A percentile compares a stretch with the other conserved stretches of the same genome.
These are phyloP conservation scores for Puccinia polysora DNA, from an alignment of 1,284 basidiomycete species.

Conservation along the genomic window DNA sequence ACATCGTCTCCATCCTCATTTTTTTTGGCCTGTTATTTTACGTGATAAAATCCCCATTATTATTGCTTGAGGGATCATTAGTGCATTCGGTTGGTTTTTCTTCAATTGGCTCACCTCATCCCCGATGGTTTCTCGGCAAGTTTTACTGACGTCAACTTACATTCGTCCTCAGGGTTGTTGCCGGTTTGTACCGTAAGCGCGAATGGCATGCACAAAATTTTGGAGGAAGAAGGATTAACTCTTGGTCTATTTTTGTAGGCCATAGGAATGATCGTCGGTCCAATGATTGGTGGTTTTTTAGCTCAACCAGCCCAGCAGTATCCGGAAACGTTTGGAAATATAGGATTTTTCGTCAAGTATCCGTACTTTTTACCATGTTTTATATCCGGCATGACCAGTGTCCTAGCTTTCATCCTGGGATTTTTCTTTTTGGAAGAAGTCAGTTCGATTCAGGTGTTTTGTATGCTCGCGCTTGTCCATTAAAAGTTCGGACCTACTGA, in stretches of 20 bases:
- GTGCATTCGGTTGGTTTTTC: too few species aligned
- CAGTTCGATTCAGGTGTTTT: too few species aligned
- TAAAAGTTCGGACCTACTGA: too few species aligned
- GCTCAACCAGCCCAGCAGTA: slow-evolving; percentile 21
- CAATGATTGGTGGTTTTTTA: slow-evolving; percentile 8
- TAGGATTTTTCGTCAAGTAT: not conserved
- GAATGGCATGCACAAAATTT: too few species aligned
- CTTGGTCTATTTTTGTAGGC: slow-evolving; percentile 12
- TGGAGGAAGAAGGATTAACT: not conserved
- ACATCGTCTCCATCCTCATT: too few species aligned
- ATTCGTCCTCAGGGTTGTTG: not conserved
- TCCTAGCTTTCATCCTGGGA: slow-evolving; percentile 4
- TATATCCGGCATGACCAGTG: slow-evolving; percentile 1
- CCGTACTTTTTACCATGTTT: slow-evolving; percentile 23
- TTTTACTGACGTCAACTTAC: not conserved
- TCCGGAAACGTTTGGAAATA: not conserved
- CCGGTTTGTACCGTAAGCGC: not conserved
- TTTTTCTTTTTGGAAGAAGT: slow-evolving; percentile 16
- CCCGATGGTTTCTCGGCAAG: not conserved
- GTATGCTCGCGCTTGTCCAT: too few species aligned
- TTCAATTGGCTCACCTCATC: not conserved
- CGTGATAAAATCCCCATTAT: too few species aligned
- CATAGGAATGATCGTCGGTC: slow-evolving; percentile 8
- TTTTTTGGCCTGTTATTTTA: too few species aligned
- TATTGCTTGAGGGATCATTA: too few species aligned